phyloP scores from a whole-genome alignment of 441 rosid species.

The Euphorbia celastroides region DNA sequence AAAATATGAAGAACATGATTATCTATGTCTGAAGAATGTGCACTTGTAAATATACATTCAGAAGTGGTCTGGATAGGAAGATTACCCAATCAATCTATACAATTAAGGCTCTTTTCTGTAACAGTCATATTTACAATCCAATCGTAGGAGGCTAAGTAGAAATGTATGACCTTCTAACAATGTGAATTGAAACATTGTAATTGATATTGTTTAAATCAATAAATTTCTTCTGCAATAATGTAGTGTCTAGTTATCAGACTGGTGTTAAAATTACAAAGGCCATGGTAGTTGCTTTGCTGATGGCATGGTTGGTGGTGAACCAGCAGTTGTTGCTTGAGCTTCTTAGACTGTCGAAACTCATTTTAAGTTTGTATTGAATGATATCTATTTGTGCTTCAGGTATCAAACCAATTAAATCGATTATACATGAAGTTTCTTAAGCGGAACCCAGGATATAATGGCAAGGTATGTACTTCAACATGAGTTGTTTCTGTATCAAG shows the following conservation, averaged over 20 bases:
- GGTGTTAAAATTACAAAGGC: background rate
- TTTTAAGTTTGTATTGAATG: conserved; percentile 12
- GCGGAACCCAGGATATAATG: conserved; percentile 93
- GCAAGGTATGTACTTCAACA: conserved; percentile 59
- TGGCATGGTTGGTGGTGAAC: background rate
- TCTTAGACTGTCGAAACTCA: background rate
- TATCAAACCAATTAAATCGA: conserved; percentile 78
- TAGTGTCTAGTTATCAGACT: background rate
- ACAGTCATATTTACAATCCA: background rate
- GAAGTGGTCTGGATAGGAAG: background rate
- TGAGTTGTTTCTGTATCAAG: conserved; percentile 14
- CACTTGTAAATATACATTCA: background rate
- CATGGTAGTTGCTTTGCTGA: background rate
- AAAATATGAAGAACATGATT: no score
- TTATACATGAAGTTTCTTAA: conserved; percentile 72
- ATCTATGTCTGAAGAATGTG: conserved; percentile 1
- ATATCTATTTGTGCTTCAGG: conserved; percentile 42
- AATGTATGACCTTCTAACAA: background rate
- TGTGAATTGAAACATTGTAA: background rate
- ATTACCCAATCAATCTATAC: background rate
- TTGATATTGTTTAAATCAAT: background rate
- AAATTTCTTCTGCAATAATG: background rate
- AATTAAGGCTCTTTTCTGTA: background rate
- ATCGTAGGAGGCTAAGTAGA: no score
- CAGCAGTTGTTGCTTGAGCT: background rate